Evolutionary conservation across 2,329 filamentous ascomycete species (phyloP).

Genomic region (Cladosporium colombiae): DNA sequence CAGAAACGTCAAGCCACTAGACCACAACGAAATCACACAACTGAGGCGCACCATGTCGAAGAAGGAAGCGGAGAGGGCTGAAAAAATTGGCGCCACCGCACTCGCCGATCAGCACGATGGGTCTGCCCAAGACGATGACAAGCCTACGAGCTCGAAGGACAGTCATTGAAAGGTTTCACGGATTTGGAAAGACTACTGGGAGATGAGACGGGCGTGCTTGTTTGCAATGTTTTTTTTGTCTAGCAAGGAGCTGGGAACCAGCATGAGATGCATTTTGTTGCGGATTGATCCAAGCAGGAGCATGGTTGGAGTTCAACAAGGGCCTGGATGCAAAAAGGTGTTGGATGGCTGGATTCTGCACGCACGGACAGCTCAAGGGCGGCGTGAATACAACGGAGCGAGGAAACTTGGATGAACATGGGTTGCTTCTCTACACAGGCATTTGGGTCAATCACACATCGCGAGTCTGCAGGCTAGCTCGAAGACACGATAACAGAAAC

Average conservation of each 20-base stretch:
- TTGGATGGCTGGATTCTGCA: not conserved
- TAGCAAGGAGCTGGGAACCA: not conserved
- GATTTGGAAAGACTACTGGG: not conserved
- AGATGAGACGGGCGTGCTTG: not conserved
- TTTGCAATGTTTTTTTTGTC: not conserved
- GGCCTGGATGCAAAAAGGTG: not conserved
- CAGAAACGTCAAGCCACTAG: slow-evolving; percentile 35
- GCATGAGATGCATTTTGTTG: not conserved
- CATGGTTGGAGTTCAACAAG: not conserved
- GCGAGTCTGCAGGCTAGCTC: not conserved
- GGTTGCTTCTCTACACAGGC: not conserved
- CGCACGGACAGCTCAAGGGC: not conserved
- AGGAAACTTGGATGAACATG: not conserved
- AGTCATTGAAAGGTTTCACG: not conserved
- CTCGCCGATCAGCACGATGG: not conserved
- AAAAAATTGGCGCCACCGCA: not conserved
- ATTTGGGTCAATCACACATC: not conserved
- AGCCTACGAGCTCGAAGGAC: not conserved
- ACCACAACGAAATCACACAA: slow-evolving; percentile 37
- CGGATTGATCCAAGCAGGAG: not conserved
- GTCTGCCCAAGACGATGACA: not conserved
- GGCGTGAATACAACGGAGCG: not conserved
- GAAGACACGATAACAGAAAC: not conserved
- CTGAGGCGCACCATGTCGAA: slow-evolving; percentile 31
- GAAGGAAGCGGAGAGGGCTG: slow-evolving; percentile 9